Evolutionary conservation across 345 rosid genomes (phyloP).

Genomic region (Hibiscus mutabilis): DNA sequence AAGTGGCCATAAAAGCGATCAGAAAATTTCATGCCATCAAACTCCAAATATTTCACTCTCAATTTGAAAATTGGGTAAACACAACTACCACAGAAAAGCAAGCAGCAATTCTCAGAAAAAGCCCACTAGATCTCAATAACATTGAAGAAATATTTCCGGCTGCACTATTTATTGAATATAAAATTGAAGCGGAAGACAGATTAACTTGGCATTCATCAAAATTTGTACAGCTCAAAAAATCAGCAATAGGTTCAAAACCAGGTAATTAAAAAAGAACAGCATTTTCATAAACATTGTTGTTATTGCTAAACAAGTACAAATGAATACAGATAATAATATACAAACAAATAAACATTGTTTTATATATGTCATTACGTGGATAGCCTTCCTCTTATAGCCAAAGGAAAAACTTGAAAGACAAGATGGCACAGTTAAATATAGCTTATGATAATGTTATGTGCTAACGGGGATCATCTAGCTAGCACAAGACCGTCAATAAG

Average conservation of each 20-base stretch:
- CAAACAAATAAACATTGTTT: background rate
- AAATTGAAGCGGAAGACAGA: background rate
- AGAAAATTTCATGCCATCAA: background rate
- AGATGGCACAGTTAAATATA: background rate
- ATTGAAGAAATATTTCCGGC: no score
- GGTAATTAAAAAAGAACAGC: background rate
- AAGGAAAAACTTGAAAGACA: background rate
- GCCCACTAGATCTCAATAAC: no score
- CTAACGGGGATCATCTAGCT: conserved; percentile 12
- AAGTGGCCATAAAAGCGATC: background rate
- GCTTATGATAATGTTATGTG: conserved; percentile 27
- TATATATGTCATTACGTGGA: conserved; percentile 2
- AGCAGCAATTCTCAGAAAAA: background rate
- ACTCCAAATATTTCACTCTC: conserved; percentile 21
- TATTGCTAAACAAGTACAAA: no score
- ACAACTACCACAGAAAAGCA: background rate
- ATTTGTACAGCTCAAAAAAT: background rate
- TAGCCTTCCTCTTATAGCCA: conserved; percentile 4
- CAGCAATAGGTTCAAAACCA: background rate
- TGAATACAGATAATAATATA: background rate
- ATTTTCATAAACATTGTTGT: background rate
- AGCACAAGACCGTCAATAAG: conserved; percentile 28
- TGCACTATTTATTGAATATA: background rate
- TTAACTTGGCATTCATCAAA: background rate
- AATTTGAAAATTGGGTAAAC: background rate